Base-by-base conservation (phyloP, 2,329 filamentous ascomycete genomes). In the Penicillium polonicum region DNA sequence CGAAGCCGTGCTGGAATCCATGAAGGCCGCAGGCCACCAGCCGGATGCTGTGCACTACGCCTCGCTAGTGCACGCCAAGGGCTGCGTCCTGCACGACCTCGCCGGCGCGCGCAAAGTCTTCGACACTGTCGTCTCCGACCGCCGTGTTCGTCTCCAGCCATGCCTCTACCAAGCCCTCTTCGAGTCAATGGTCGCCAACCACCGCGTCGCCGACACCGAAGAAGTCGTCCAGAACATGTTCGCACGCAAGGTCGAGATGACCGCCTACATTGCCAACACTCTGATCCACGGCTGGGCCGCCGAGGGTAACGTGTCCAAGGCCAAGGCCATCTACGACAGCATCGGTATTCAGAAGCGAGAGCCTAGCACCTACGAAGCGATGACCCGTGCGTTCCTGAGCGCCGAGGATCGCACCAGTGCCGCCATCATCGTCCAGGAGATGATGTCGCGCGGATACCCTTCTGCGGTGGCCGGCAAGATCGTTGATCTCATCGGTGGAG, bases 291-390 rank as follows among this genome's bases (percentile, higher is more conserved):
- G 94, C 62, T 99, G 94, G 93, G 91, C 93, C 23, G 84, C 88
- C 15, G 89, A 90, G 73, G 88, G 89, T 76, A 84, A 95, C 62
- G 89, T 97, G 44, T 77, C 79, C 59, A 92, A 91, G 75, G 90
- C 92, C 19, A 86, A 88, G 70, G 79, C 83, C 25, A 87, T 97
- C 60, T 99, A 96, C 72, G 83, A 89, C 58, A 82, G 84, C n/a
- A 87, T 99, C 4, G 85, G 87, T 9, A 83, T 85, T 29, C 84
- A 87, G 54, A 92, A 88, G 78, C 88, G 94, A 57, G 94, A 99
- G 79, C 94, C 94, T 4, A 97, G 92, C 80, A 99, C 94, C 5
- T 99, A 99, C 74, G 94, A 99, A 78, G 92, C 93, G 41, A 99
- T 99, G 94, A 96, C 92, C 5, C 85, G 94, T 45, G 94, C 94